These are phyloP conservation scores for Cephaloascus albidus DNA, from an alignment of 805 yeast species.

Conservation along the genomic window DNA sequence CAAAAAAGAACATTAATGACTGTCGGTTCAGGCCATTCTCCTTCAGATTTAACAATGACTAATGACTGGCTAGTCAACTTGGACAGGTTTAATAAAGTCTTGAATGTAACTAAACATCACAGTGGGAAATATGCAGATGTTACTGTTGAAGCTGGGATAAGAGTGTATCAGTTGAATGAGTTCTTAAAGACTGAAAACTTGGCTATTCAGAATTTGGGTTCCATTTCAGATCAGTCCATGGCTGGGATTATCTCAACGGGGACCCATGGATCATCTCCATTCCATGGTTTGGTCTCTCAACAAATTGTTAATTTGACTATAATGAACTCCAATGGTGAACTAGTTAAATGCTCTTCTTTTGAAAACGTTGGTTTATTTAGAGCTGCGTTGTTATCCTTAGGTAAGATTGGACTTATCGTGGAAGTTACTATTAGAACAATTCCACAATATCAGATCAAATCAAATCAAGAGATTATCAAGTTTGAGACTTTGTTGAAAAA, in stretches of 20 bases:
- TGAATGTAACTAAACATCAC: constrained; percentile 33
- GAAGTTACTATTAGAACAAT: constrained; percentile 78
- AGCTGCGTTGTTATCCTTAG: constrained; percentile 80
- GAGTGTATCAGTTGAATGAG: constrained; percentile 67
- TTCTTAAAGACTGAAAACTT: constrained; percentile 52
- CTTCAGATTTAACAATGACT: constrained; percentile 84
- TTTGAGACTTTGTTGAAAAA: constrained; percentile 62
- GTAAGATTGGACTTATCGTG: constrained; percentile 85
- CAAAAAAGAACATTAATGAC: constrained; percentile 61
- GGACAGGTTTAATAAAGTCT: constrained; percentile 60
- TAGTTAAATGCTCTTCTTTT: constrained; percentile 55
- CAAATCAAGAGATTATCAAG: constrained; percentile 72
- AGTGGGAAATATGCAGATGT: constrained; percentile 76
- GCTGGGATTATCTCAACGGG: constrained; percentile 98
- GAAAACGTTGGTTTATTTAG: constrained; percentile 60
- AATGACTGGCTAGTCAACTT: constrained; percentile 81
- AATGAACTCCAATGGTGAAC: constrained; percentile 68
- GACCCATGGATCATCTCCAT: constrained; percentile 92
- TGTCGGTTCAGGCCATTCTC: constrained; percentile 94
- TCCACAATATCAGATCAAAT: constrained; percentile 73
- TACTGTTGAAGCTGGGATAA: constrained; percentile 89
- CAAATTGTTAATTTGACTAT: constrained; percentile 75
- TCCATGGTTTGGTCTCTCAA: constrained; percentile 83
- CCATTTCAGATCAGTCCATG: constrained; percentile 85
- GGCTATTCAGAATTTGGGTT: constrained; percentile 87